Percentiles rank a stretch among this genome's conserved stretches.
phyloP scores from a whole-genome alignment of 768 basidiomycete genomes.

The Pleurotus eryngii region DNA sequence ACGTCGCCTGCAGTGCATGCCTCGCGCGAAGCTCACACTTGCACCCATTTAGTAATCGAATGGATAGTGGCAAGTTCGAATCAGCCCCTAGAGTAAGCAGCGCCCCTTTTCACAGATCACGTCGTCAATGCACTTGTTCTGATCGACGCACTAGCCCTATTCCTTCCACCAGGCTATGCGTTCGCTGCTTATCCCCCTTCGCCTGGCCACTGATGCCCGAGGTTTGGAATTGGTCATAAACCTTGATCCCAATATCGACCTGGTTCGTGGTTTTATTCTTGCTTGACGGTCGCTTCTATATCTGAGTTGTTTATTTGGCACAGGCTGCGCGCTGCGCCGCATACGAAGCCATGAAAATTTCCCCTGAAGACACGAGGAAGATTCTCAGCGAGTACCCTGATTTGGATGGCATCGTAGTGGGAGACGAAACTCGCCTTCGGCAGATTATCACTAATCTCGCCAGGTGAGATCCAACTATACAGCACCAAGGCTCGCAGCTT shows the following conservation, averaged over 20 bases:
- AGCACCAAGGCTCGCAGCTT: background rate
- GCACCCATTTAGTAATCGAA: constrained; percentile 56
- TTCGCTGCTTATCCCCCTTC: constrained; percentile 67
- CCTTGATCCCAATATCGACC: constrained; percentile 66
- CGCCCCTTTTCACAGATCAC: constrained; percentile 4
- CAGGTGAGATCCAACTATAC: too few relatives aligned
- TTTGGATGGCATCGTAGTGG: constrained; percentile 67
- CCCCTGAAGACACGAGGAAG: constrained; percentile 32
- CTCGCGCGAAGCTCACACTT: constrained; percentile 1
- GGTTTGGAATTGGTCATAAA: constrained; percentile 64
- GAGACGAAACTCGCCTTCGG: constrained; percentile 78
- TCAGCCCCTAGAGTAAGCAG: constrained; percentile 47
- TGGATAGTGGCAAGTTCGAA: constrained; percentile 86
- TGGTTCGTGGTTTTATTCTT: constrained; percentile 31
- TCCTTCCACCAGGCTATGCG: constrained; percentile 76
- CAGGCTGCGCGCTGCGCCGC: constrained; percentile 59
- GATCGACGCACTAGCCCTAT: constrained; percentile 46
- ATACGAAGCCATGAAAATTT: constrained; percentile 58
- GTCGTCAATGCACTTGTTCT: constrained; percentile 4
- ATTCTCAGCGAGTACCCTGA: constrained; percentile 43
- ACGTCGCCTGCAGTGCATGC: constrained; percentile 20
- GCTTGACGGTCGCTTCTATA: background rate
- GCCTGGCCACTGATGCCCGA: constrained; percentile 64
- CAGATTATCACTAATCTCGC: constrained; percentile 85
- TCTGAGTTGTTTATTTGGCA: constrained; percentile 1